Percentiles rank a stretch among this genome's conserved stretches.
Conservation (phyloP, 306 rosid species). For the Datisca glomerata region DNA sequence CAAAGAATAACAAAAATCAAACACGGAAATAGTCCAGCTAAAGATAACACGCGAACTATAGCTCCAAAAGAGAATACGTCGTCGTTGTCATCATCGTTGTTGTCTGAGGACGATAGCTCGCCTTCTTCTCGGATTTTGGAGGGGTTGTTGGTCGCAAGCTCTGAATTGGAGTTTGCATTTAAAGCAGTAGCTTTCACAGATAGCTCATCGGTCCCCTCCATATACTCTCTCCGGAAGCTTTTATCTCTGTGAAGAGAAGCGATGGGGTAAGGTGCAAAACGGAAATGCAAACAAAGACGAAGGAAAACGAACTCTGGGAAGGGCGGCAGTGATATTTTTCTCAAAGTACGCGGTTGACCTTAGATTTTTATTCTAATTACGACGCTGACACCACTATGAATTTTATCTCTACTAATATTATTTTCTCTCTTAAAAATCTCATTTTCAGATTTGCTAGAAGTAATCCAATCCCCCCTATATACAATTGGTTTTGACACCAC, state of each 20-base stretch:
- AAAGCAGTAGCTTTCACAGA: conserved; percentile 14
- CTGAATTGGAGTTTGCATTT: conserved; percentile 11
- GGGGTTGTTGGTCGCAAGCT: conserved; percentile 9
- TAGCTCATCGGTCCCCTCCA: conserved; percentile 28
- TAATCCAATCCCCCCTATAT: too few species aligned
- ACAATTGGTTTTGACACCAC: too few species aligned
- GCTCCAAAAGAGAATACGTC: conserved; percentile 28
- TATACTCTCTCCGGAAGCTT: conserved; percentile 10
- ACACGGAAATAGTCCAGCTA: background rate
- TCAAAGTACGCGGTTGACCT: too few species aligned
- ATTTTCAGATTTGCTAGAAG: too few species aligned
- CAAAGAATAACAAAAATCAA: background rate
- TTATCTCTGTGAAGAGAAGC: background rate
- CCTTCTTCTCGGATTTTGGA: conserved; percentile 71
- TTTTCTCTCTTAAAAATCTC: too few species aligned
- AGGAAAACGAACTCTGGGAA: too few species aligned
- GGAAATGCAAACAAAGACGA: too few species aligned
- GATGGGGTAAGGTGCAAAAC: background rate
- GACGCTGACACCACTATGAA: too few species aligned
- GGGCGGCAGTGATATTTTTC: too few species aligned
- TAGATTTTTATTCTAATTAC: too few species aligned
- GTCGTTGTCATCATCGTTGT: conserved; percentile 17
- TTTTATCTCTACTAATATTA: too few species aligned
- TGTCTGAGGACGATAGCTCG: conserved; percentile 54
- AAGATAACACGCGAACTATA: conserved; percentile 7